A percentile compares a stretch with the other conserved stretches of the same genome.
These are phyloP conservation scores for Calonectria pteridis DNA, from an alignment of 2,329 filamentous ascomycete species.

Conservation along the genomic window DNA sequence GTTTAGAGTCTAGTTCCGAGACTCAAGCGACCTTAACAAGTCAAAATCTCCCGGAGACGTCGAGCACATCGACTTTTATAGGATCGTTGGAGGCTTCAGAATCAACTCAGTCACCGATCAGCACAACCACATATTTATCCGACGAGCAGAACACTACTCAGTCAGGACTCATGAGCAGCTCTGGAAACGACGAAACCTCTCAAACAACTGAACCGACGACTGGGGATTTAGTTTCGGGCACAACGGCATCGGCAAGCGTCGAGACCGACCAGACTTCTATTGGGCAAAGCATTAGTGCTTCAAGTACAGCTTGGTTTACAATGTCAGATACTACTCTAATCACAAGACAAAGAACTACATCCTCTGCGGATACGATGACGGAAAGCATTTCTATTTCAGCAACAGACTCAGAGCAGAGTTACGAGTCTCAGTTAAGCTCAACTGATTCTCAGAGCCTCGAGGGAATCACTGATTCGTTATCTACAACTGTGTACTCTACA, in stretches of 20 bases:
- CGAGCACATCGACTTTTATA: not conserved
- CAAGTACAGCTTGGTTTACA: no score
- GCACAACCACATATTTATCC: no score
- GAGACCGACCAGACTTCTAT: not conserved
- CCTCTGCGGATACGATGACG: no score
- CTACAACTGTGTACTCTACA: not conserved
- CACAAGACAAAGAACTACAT: not conserved
- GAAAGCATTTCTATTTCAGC: no score
- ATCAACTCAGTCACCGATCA: not conserved
- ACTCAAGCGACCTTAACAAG: no score
- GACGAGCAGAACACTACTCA: not conserved
- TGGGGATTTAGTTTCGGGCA: not conserved
- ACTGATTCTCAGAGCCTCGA: not conserved
- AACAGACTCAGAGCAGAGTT: not conserved
- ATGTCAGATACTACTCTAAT: not conserved
- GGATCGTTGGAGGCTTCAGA: not conserved
- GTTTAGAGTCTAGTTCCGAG: not conserved
- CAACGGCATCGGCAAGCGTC: no score
- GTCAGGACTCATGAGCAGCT: not conserved
- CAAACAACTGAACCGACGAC: not conserved
- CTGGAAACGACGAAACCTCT: not conserved
- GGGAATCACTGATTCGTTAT: not conserved
- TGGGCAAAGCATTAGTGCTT: not conserved
- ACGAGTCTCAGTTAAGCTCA: not conserved
- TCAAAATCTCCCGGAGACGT: not conserved